Base-by-base conservation (phyloP, 2,329 filamentous ascomycete genomes). In the Huntiella omanensis region DNA sequence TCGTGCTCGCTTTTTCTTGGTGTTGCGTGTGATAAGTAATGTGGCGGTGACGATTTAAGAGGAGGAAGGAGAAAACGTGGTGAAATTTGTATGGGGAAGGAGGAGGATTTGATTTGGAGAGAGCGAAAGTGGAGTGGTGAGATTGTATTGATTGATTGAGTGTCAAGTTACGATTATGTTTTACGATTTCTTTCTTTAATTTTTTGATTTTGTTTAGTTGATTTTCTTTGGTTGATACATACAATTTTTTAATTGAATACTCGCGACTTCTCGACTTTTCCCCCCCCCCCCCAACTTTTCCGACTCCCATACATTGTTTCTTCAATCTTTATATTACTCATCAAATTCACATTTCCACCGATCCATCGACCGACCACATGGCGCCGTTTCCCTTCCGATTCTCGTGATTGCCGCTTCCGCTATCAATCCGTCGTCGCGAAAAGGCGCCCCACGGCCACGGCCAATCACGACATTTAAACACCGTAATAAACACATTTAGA, bases 401-500 rank as follows among this genome's bases (percentile, higher is more conserved):
- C 38, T 11, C 38, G 38, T 19, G 11, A 16, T 40, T 22, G 38
- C 15, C 40, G n/a, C 40, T 32, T n/a, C 5, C 5, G 33, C 40
- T 40, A 40, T 17, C 17, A 28, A 35, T 19, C 28, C n/a, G 33
- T 13, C 34, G 28, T 38, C 35, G 11, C 8, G 19, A 33, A 5
- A 37, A 43, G 3, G 12, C 43, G 3, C n/a, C 16, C 36, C 22
- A 15, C 44, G 40, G 15, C 15, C 15, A 13, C 44, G 40, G 8
- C 15, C 8, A 13, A 40, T 12, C 38, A n/a, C 38, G n/a, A 34
- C 42, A 33, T 19, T 17, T 36, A 15, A n/a, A 22, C 15, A 13
- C 12, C 40, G 22, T 8, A 35, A 48, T 43, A 41, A 22, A 38
- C 43, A 48, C 11, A 43, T 40, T 15, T 33, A 43, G 38, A 16